These are phyloP conservation scores for Thermoascus crustaceus DNA, from an alignment of 2,329 filamentous ascomycete genomes.

Conservation along the genomic window DNA sequence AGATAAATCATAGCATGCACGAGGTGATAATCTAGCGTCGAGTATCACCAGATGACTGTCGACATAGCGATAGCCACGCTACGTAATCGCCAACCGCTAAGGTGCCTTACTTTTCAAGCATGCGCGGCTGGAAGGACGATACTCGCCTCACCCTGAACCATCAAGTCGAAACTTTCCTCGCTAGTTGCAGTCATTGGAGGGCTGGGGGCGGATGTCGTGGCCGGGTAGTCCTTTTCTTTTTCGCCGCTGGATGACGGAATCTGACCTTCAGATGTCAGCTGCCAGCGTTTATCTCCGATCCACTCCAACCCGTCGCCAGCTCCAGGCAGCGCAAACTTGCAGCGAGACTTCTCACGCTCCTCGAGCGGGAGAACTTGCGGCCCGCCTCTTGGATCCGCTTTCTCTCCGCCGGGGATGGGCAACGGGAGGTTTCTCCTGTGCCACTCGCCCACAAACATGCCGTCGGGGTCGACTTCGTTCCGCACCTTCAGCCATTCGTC, in stretches of 20 bases:
- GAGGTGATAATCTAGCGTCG: too few relatives aligned
- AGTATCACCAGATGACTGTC: too few relatives aligned
- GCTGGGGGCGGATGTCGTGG: conserved; percentile 16
- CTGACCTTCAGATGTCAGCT: conserved; percentile 6
- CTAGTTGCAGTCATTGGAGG: conserved; percentile 34
- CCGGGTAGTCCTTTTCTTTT: conserved; percentile 7
- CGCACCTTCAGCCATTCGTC: conserved; percentile 60
- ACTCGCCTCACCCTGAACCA: conserved; percentile 38
- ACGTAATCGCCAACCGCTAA: too few relatives aligned
- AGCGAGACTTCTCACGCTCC: conserved; percentile 35
- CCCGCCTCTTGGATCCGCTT: conserved; percentile 9
- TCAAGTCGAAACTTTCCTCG: conserved; percentile 42
- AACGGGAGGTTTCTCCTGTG: conserved; percentile 61
- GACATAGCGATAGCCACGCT: too few relatives aligned
- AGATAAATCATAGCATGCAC: too few relatives aligned
- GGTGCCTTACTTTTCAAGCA: too few relatives aligned
- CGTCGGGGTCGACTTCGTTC: conserved; percentile 64
- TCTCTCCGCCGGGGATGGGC: conserved; percentile 7
- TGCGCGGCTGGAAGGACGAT: conserved; percentile 22
- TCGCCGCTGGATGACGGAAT: conserved; percentile 4
- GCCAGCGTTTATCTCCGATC: conserved; percentile 31
- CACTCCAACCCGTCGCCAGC: conserved; percentile 36
- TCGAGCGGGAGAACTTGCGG: conserved; percentile 27
- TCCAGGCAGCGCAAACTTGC: conserved; percentile 17
- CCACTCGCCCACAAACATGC: conserved; percentile 88